Evolutionary conservation across 495 filamentous ascomycete species (phyloP).

Genomic region (Neurospora sp.): DNA sequence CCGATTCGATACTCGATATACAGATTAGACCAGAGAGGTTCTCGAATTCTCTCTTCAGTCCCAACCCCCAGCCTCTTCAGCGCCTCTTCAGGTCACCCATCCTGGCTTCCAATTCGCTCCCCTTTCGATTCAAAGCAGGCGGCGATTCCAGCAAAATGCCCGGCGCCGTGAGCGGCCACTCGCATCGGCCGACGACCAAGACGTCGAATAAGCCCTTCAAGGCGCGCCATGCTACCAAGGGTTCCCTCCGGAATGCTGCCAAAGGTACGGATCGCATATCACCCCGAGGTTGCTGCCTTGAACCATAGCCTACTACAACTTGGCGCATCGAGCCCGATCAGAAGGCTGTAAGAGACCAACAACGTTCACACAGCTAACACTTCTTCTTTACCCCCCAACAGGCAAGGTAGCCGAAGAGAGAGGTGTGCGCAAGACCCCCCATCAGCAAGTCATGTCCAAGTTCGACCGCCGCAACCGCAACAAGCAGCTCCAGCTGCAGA

Average conservation of each 20-base stretch:
- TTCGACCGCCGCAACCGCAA: conserved; percentile 88
- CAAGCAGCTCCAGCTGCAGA: conserved; percentile 70
- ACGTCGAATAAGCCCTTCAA: conserved; percentile 79
- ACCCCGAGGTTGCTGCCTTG: neutral
- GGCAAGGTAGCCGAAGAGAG: conserved; percentile 39
- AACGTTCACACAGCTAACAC: conserved; percentile 5
- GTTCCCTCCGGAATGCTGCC: conserved; percentile 63
- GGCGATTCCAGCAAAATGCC: conserved; percentile 52
- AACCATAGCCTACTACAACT: neutral
- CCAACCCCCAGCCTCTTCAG: neutral
- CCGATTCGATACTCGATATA: neutral
- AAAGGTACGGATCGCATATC: conserved; percentile 51
- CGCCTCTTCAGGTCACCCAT: neutral
- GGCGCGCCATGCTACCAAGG: conserved; percentile 79
- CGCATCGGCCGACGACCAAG: conserved; percentile 89
- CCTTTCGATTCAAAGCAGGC: conserved; percentile 81
- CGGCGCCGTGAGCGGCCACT: conserved; percentile 51
- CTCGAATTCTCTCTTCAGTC: conserved; percentile 12
- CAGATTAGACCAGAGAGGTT: neutral
- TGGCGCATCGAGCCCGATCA: neutral
- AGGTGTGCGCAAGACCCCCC: conserved; percentile 70
- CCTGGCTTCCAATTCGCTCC: conserved; percentile 37
- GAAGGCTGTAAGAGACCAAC: neutral
- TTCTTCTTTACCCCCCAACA: conserved; percentile 5
- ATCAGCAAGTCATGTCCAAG: conserved; percentile 96